These are phyloP conservation scores for Heterobasidion irregulare DNA, from an alignment of 1,284 basidiomycete genomes.

Conservation along the genomic window DNA sequence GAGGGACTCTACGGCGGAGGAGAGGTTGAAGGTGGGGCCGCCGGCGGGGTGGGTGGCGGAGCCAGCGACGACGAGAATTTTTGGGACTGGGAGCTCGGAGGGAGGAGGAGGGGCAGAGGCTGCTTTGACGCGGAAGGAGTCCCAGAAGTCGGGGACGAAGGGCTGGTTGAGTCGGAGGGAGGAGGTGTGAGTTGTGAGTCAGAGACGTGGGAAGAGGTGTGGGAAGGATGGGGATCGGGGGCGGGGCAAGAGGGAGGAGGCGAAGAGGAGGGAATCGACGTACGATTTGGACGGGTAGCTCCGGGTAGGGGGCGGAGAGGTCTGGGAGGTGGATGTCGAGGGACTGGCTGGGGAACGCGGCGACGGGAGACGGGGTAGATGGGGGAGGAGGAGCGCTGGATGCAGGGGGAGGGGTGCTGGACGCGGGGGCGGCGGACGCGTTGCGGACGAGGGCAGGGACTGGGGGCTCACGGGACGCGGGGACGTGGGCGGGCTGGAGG, in stretches of 20 bases:
- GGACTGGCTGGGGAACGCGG: conserved; percentile 22
- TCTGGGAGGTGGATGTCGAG: conserved; percentile 52
- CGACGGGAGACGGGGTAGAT: conserved; percentile 7
- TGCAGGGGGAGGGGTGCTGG: conserved; percentile 6
- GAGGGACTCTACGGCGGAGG: background rate
- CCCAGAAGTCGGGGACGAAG: conserved; percentile 67
- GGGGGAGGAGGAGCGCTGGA: background rate
- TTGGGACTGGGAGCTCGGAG: conserved; percentile 38
- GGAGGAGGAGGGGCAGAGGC: conserved; percentile 1
- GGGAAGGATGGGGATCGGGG: background rate
- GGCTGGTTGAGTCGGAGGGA: conserved; percentile 35
- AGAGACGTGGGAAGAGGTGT: background rate
- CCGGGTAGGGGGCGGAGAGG: conserved; percentile 32
- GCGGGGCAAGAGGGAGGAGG: background rate
- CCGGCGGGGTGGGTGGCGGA: conserved; percentile 54
- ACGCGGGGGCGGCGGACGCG: conserved; percentile 24
- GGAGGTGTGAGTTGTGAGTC: conserved; percentile 4
- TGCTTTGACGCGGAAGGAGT: conserved; percentile 38
- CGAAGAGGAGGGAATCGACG: conserved; percentile 19
- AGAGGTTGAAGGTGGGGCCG: conserved; percentile 55
- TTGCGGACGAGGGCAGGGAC: conserved; percentile 16
- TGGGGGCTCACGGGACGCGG: conserved; percentile 12
- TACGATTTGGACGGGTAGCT: conserved; percentile 51
- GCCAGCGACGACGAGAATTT: conserved; percentile 66
- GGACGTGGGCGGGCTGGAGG: conserved; percentile 11